Conservation (phyloP, 495 filamentous ascomycete genomes). For the Chaetomium fimeti region DNA sequence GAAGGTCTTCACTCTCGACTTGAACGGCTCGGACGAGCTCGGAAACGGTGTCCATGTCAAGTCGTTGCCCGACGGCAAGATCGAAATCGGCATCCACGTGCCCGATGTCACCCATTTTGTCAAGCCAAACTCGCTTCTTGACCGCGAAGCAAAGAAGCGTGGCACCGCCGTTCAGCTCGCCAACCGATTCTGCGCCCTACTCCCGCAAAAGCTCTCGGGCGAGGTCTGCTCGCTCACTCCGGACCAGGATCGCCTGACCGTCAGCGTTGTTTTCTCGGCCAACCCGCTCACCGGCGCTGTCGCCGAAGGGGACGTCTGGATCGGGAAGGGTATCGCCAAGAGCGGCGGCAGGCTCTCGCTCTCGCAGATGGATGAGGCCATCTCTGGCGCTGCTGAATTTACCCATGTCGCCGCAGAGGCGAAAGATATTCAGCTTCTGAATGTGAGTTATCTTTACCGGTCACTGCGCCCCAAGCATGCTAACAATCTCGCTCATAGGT, state of each 20-base stretch:
- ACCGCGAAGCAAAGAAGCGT: slow-evolving; percentile 96
- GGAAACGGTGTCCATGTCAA: slow-evolving; percentile 93
- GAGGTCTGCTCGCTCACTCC: slow-evolving; percentile 87
- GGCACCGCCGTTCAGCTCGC: slow-evolving; percentile 93
- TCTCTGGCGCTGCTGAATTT: slow-evolving; percentile 60
- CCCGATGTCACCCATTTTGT: slow-evolving; percentile 96
- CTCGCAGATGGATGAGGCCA: slow-evolving; percentile 76
- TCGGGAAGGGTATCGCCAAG: slow-evolving; percentile 91
- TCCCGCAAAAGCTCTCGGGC: slow-evolving; percentile 77
- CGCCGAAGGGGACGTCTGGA: slow-evolving; percentile 80
- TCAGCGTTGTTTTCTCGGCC: slow-evolving; percentile 89
- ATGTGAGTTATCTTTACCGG: slow-evolving; percentile 51
- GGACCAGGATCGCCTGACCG: slow-evolving; percentile 81
- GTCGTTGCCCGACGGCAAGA: slow-evolving; percentile 71
- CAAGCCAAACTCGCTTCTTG: slow-evolving; percentile 91
- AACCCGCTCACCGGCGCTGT: slow-evolving; percentile 74
- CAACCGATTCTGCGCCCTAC: slow-evolving; percentile 85
- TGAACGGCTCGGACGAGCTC: slow-evolving; percentile 76
- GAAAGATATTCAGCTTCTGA: slow-evolving; percentile 73
- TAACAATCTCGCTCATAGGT: slow-evolving; percentile 49
- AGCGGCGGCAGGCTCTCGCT: slow-evolving; percentile 82
- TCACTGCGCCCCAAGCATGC: not conserved
- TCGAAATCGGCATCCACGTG: slow-evolving; percentile 95
- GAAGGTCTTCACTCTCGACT: slow-evolving; percentile 87
- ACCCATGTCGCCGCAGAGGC: slow-evolving; percentile 58